Base-by-base conservation (phyloP, 352 stramenopile genomes). In the Phytophthora uliginosa region DNA sequence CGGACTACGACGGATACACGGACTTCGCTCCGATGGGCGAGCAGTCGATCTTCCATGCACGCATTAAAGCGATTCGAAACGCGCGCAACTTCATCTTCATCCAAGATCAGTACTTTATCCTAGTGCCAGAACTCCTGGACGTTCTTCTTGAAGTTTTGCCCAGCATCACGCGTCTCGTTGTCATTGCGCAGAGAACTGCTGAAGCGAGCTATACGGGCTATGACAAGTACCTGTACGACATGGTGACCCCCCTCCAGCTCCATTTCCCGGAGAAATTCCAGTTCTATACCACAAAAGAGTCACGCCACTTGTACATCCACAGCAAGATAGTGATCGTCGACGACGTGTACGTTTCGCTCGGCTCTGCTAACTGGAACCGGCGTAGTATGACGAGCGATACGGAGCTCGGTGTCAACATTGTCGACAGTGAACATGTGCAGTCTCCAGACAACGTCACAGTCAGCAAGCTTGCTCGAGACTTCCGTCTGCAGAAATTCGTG, bases 91-190 rank as follows among this genome's bases (percentile, higher is more conserved):
- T 69, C 62, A 74, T 90, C 24, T 88, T 81, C 61, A 78, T 90
- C 54, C 78, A 88, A 53, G 83, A 90, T 50, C 78, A 90, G 65
- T 88, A 90, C 74, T 90, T 90, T 42, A 67, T 60, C 26, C 60
- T 67, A 10, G 60, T 67, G 26, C 60, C 60, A 18, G 60, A 67
- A 18, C 48, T 90, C 0, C 62, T 86, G 17, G 63, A 81, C 2
- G 77, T 71, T 24, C 71, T 90, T 4, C 4, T 73, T 9, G 48
- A 64, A 10, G 75, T 74, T 4, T 50, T 86, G 10, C 78, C 73
- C 3, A 65, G 58, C 1, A 60, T 84, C 9, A 72, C 74, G 20
- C 74, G 76, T 6, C 63, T 90, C 4, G 69, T 86, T 9, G 76
- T 90, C 18, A 67, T 90, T n/a, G 75, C 84, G 13, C 75, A 84